Evolutionary conservation across 495 filamentous ascomycete species (phyloP).

Genomic region (Hypoxylon fuscum): DNA sequence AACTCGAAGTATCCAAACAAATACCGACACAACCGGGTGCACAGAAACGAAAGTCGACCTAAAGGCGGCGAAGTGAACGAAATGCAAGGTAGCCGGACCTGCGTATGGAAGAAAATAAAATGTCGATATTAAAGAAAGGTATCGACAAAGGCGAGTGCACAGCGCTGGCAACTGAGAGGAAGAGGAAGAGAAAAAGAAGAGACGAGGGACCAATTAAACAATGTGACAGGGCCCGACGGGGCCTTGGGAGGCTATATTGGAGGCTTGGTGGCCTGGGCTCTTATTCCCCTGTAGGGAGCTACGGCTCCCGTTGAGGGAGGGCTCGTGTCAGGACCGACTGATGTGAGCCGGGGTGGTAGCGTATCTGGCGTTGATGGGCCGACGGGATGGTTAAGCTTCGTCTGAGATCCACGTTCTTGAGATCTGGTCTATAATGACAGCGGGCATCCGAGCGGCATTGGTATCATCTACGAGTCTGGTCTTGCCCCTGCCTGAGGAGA

Average conservation of each 20-base stretch:
- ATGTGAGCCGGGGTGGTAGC: slow-evolving; percentile 35
- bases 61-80: slow-evolving; percentile 43
- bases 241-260: slow-evolving; percentile 53
- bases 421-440: slow-evolving; percentile 58
- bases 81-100: slow-evolving; percentile 60
- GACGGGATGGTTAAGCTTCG: slow-evolving; percentile 46
- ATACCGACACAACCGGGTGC: slow-evolving; percentile 15
- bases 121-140: slow-evolving; percentile 58
- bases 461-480: slow-evolving; percentile 30
- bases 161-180: slow-evolving; percentile 49
- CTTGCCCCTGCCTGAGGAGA: slow-evolving; percentile 22
- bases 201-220: slow-evolving; percentile 40
- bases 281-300: slow-evolving; percentile 38
- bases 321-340: slow-evolving; percentile 53
- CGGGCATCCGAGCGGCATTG: slow-evolving; percentile 59
- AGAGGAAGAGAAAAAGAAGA: slow-evolving; percentile 43
- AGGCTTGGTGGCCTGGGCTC: slow-evolving; percentile 28
- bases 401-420: slow-evolving; percentile 56
- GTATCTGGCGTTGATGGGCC: slow-evolving; percentile 53
- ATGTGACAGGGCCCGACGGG: slow-evolving; percentile 43
- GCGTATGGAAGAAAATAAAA: slow-evolving; percentile 45
- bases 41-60: slow-evolving; percentile 34
- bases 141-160: slow-evolving; percentile 58
- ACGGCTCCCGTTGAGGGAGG: slow-evolving; percentile 43
- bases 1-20: slow-evolving; percentile 32